Base-by-base conservation (phyloP, 2,329 filamentous ascomycete species). In the Calcarisporium arbuscula region DNA sequence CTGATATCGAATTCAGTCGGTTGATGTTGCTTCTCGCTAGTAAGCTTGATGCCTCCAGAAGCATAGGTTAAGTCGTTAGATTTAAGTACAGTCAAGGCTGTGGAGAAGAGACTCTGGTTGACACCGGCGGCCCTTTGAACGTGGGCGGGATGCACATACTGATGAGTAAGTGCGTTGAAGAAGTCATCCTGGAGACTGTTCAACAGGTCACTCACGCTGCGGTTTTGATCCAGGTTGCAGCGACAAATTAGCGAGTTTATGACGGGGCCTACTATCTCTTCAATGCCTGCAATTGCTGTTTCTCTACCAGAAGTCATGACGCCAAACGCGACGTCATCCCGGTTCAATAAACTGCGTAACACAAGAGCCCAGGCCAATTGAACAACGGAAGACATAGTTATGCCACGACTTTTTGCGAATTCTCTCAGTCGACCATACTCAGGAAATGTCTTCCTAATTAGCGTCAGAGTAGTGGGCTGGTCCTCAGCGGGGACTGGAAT, bases 1-100 rank as follows among this genome's bases (percentile, higher is more conserved):
- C n/a, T 35, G n/a, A 35, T 23, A 23, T 35, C 33, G 19, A 29
- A 35, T 16, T 35, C 33, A 2, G 33, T 35, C 8, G 29, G 15
- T 18, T 11, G 19, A 23, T 33, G 14, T n/a, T n/a, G n/a, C n/a
- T n/a, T n/a, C n/a, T n/a, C n/a, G n/a, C n/a, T n/a, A n/a, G n/a
- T n/a, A n/a, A n/a, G n/a, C n/a, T n/a, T n/a, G n/a, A n/a, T n/a
- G n/a, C n/a, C n/a, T n/a, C n/a, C n/a, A n/a, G n/a, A n/a, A n/a
- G n/a, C n/a, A n/a, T n/a, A n/a, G n/a, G n/a, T n/a, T n/a, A n/a
- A n/a, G n/a, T n/a, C n/a, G 17, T 19, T 33, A 9, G n/a, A 18
- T 5, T 15, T 20, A 9, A 15, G 30, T 10, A 25, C 12, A 26
- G n/a, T n/a, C n/a, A n/a, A n/a, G n/a, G n/a, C n/a, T n/a, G n/a